Evolutionary conservation across 306 rosid species (phyloP).

Genomic region (Rubus parviflorus): DNA sequence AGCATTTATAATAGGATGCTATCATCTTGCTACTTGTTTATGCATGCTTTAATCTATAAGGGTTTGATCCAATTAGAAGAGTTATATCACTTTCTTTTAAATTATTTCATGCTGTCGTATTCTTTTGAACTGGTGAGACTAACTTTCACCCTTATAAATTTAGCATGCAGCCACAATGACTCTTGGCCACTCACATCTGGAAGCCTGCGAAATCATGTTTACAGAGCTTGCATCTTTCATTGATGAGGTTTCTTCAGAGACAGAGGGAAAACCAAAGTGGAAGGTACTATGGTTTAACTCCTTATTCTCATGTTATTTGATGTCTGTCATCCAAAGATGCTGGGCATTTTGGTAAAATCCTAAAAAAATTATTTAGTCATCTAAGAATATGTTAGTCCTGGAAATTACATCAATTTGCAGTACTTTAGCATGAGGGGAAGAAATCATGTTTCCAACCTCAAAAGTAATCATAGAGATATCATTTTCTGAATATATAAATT

Average conservation of each 20-base stretch:
- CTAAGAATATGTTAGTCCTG: not conserved
- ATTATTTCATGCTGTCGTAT: slow-evolving; percentile 1
- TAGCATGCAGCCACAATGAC: slow-evolving; percentile 99
- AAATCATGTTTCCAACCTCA: slow-evolving; percentile 1
- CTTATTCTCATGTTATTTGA: slow-evolving; percentile 15
- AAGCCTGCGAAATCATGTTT: slow-evolving; percentile 92
- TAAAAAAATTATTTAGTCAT: not conserved
- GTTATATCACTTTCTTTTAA: not conserved
- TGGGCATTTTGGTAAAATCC: not conserved
- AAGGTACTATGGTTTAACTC: slow-evolving; percentile 57
- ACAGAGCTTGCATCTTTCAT: slow-evolving; percentile 85
- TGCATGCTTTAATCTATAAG: not conserved
- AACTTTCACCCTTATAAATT: slow-evolving; percentile 29
- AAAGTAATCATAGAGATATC: not conserved
- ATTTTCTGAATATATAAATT: not conserved
- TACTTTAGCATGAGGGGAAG: slow-evolving; percentile 1
- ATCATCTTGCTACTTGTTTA: not conserved
- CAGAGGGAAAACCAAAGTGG: slow-evolving; percentile 95
- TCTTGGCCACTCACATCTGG: slow-evolving; percentile 95
- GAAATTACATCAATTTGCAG: not conserved
- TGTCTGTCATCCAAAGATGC: slow-evolving; percentile 2
- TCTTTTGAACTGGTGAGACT: slow-evolving; percentile 14
- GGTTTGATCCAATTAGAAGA: not conserved
- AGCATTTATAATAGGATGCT: not conserved
- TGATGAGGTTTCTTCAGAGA: slow-evolving; percentile 85